Evolutionary conservation across 1,139 yeast genomes (phyloP).

Genomic region (Pichia sp.): DNA sequence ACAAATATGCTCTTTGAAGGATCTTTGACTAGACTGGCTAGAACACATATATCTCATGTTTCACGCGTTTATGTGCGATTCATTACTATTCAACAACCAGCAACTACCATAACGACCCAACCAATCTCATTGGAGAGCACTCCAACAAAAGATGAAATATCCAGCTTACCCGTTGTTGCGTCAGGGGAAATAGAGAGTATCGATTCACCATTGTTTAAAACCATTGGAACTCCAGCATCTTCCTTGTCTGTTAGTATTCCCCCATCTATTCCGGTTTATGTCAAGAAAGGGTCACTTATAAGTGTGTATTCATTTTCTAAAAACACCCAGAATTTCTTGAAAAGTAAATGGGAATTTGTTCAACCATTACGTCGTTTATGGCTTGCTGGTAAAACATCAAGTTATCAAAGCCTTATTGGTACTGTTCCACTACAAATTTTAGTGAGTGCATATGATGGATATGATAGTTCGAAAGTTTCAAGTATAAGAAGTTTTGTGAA

Average conservation of each 20-base stretch:
- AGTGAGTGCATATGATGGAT: constrained; percentile 31
- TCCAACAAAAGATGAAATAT: constrained; percentile 13
- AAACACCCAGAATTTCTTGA: constrained; percentile 1
- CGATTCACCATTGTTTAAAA: constrained; percentile 29
- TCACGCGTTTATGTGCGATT: constrained; percentile 14
- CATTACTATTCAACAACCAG: constrained; percentile 26
- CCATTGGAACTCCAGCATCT: constrained; percentile 42
- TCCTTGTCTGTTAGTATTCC: constrained; percentile 44
- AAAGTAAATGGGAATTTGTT: constrained; percentile 29
- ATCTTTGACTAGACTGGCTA: too few species aligned
- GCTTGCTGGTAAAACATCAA: constrained; percentile 38
- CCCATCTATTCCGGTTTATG: constrained; percentile 49
- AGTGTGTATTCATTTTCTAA: constrained; percentile 30
- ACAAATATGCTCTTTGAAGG: too few species aligned
- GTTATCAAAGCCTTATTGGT: constrained; percentile 39
- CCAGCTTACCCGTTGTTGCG: constrained; percentile 13
- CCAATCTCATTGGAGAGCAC: constrained; percentile 7
- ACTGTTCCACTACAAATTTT: constrained; percentile 44
- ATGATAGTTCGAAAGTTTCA: not conserved
- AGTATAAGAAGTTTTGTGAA: constrained; percentile 36
- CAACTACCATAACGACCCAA: constrained; percentile 12
- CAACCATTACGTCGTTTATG: constrained; percentile 38
- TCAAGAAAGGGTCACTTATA: constrained; percentile 44
- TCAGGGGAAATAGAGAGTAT: not conserved
- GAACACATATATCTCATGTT: not conserved